Base-by-base conservation (phyloP, 352 stramenopile genomes). In the Pythium phragmiticola region DNA sequence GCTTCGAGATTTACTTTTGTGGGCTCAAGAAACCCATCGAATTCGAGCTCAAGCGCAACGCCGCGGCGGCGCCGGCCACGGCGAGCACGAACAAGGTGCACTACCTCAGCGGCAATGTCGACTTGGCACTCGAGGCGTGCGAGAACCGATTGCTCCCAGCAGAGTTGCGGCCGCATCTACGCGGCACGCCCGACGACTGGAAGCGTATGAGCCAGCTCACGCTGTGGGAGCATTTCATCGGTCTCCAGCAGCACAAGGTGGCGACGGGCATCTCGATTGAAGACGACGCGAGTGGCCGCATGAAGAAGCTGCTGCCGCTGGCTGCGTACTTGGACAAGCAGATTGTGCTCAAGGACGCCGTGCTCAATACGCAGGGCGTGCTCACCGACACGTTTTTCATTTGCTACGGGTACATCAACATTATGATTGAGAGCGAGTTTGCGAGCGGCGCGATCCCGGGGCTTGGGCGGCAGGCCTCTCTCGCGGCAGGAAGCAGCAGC, bases 1-100 rank as follows among this genome's bases (percentile, higher is more conserved):
- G 78, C 41, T 90, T 92, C 23, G 80, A 90, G 46, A 82, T 94
- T n/a, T 89, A 88, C 70, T 91, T 86, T 64, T 91, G 84, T 50
- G 82, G 82, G 0, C 57, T 93, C 0, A 87, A 86, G 48, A 62
- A 71, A 0, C 60, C 37, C 7, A 68, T 77, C 17, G 37, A 67
- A 19, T 2, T n/a, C 8, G 53, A 23, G 14, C 56, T 74, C 30
- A 56, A 55, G 14, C 60, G 60, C 41, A 70, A 70, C 21, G 39
- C 49, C 17, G 48, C 34, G 7, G 42, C 14, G 26, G 26, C 26
- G 26, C 26, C 26, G 26, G 36, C 50, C 21, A 52, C 55, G 39
- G 13, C 57, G 48, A 51, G n/a, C 30, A 36, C 39, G 9, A 60
- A 36, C 14, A 54, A 42, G 14, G 60, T 67, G 7, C 58, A 64